Evolutionary conservation across 208 protist species (phyloP).

Genomic region (Eutreptiella sp.): DNA sequence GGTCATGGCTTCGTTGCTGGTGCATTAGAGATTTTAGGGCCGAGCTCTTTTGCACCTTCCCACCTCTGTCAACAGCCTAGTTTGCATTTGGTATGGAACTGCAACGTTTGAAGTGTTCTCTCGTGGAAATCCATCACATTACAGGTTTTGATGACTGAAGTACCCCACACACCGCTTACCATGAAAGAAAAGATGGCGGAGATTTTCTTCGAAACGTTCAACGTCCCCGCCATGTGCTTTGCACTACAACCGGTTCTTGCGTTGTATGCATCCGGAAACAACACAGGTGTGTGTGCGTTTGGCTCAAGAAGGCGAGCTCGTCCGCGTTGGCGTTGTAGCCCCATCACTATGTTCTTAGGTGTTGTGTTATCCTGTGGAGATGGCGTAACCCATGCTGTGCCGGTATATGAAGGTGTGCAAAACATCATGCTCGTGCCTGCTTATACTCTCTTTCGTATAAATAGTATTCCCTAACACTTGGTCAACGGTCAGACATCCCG

Average conservation of each 20-base stretch:
- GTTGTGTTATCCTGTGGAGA: slow-evolving; percentile 91
- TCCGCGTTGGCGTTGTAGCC: too few relatives aligned
- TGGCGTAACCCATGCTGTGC: slow-evolving; percentile 91
- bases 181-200: slow-evolving; percentile 31
- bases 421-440: too few relatives aligned
- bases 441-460: slow-evolving; percentile 37
- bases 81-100: too few relatives aligned
- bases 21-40: too few relatives aligned
- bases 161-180: slow-evolving; percentile 11
- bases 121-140: too few relatives aligned
- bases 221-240: slow-evolving; percentile 37
- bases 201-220: slow-evolving; percentile 36
- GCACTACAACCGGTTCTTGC: slow-evolving; percentile 38
- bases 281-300: slow-evolving; percentile 34
- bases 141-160: slow-evolving; percentile 26
- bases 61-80: too few relatives aligned
- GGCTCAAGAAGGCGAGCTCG: slow-evolving; percentile 22
- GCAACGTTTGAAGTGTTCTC: too few relatives aligned
- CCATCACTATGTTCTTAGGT: too few relatives aligned
- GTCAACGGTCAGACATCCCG: too few relatives aligned
- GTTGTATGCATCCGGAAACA: slow-evolving; percentile 39
- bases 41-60: too few relatives aligned
- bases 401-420: slow-evolving; percentile 87
- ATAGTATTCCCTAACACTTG: too few relatives aligned
- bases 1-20: too few relatives aligned